Evolutionary conservation across 257 asterid genomes (phyloP), one percentile per base, ranked within the genome.

Genomic region (Capsicum rhomboideum): DNA sequence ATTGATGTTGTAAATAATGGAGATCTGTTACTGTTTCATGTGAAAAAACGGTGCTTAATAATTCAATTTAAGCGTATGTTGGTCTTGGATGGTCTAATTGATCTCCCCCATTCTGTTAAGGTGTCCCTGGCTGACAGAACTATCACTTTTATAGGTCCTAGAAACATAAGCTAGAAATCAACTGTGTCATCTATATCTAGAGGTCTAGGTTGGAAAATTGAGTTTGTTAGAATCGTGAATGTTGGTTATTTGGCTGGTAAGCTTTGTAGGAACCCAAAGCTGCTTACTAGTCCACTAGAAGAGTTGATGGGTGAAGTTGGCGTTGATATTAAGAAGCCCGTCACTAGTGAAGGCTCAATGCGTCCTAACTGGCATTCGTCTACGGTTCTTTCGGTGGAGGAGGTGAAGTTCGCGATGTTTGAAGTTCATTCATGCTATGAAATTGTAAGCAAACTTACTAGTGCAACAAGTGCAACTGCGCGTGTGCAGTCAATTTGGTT

Each of bases 91-190:
- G 0, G 13, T 7, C 6, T 13, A 7, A 14, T 12, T 64, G 72
- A 0, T 28, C 1, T 29, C 7, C 75, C 46, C 49, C 0, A 0
- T 16, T 66, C 49, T 66, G 1, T 66, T 8, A 0, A 2, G 3
- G 13, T 6, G 75, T 66, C 31, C 4, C 49, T 31, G 6, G 2
- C 0, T 1, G 74, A 66, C n/a, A 14, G 1, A 29, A 28, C 12
- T 34, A 66, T 66, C 46, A 66, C 74, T 29, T 29, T 66, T 66
- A 31, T 66, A 14, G 44, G 74, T 16, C 74, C 74, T 29, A 64
- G 11, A 29, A 64, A 64, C 44, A 64, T 64, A 29, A 29, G 21
- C 23, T 21, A 16, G 2, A 66, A 66, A 14, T 29, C 13, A 14
- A 66, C 46, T 13, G 2, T 6, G 2, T 29, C n/a, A 28, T 29